These are phyloP conservation scores for Margaritispora aquatica DNA, from an alignment of 495 filamentous ascomycete species.

Conservation along the genomic window DNA sequence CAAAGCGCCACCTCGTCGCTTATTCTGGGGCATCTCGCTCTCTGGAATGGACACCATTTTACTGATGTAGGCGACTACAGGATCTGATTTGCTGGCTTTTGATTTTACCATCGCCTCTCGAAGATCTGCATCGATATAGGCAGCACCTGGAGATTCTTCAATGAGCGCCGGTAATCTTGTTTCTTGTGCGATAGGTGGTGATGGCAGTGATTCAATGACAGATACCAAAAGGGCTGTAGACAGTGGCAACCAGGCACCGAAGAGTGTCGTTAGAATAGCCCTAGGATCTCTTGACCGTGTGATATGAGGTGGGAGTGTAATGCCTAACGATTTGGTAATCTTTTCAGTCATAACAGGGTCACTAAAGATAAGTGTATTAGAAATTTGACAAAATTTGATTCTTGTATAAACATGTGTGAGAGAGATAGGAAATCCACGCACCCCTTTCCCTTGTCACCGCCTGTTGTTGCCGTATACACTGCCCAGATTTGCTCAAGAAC, in stretches of 20 bases:
- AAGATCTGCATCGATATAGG: slow-evolving; percentile 58
- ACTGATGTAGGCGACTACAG: slow-evolving; percentile 91
- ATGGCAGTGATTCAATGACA: slow-evolving; percentile 86
- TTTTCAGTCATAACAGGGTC: slow-evolving; percentile 83
- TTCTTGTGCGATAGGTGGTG: slow-evolving; percentile 78
- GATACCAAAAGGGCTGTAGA: slow-evolving; percentile 91
- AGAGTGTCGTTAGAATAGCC: slow-evolving; percentile 77
- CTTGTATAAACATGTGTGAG: slow-evolving; percentile 10
- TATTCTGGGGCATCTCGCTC: slow-evolving; percentile 80
- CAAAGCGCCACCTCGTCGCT: slow-evolving; percentile 57
- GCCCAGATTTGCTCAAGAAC: slow-evolving; percentile 97
- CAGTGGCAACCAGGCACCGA: slow-evolving; percentile 84
- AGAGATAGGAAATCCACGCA: slow-evolving; percentile 34
- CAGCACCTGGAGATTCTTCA: slow-evolving; percentile 70
- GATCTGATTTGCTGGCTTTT: slow-evolving; percentile 58
- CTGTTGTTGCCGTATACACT: slow-evolving; percentile 85
- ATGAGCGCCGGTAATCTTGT: slow-evolving; percentile 72
- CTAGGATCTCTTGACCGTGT: slow-evolving; percentile 79
- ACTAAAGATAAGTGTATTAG: slow-evolving; percentile 34
- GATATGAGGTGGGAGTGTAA: slow-evolving; percentile 77
- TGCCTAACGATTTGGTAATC: slow-evolving; percentile 84
- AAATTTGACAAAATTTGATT: neutral
- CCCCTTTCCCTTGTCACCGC: slow-evolving; percentile 77
- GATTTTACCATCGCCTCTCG: slow-evolving; percentile 78
- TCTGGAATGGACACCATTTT: slow-evolving; percentile 96